These are phyloP conservation scores for Coelastrella sp. DNA, from an alignment of 139 green algal genomes.

Conservation along the genomic window DNA sequence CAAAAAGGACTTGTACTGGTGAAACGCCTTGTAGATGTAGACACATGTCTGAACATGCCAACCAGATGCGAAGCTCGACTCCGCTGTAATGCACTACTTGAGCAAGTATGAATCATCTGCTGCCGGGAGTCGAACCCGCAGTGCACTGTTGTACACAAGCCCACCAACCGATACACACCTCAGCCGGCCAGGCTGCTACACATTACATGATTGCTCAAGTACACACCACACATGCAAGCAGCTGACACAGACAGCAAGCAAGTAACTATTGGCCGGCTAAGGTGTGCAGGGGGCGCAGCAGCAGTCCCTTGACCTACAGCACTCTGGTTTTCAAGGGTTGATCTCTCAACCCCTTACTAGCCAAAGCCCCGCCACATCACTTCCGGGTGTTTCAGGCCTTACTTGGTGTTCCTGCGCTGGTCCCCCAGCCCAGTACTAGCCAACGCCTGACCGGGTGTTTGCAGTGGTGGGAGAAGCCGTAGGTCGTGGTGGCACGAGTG, in stretches of 20 bases:
- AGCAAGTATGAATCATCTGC: background rate
- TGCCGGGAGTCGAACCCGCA: slow-evolving; percentile 28
- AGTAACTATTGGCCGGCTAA: background rate
- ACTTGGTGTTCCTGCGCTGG: background rate
- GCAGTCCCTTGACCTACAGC: slow-evolving; percentile 27
- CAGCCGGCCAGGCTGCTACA: background rate
- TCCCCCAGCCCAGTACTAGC: background rate
- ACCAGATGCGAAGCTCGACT: background rate
- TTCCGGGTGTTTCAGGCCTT: slow-evolving; percentile 27
- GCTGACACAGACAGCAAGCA: background rate
- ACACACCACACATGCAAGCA: background rate
- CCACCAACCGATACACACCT: background rate
- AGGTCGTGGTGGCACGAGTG: background rate
- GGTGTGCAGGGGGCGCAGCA: slow-evolving; percentile 36
- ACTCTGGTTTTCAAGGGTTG: slow-evolving; percentile 5
- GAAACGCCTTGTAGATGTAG: no score
- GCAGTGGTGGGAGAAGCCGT: slow-evolving; percentile 16
- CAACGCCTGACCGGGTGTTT: slow-evolving; percentile 39
- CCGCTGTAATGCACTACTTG: background rate
- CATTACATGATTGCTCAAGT: background rate
- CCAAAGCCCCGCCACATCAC: slow-evolving; percentile 21
- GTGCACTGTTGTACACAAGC: background rate
- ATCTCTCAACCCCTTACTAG: slow-evolving; percentile 42
- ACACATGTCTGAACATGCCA: no score
- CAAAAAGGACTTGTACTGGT: no score